Evolutionary conservation across 257 asterid species (phyloP).

Genomic region (Plectranthus barbatus): DNA sequence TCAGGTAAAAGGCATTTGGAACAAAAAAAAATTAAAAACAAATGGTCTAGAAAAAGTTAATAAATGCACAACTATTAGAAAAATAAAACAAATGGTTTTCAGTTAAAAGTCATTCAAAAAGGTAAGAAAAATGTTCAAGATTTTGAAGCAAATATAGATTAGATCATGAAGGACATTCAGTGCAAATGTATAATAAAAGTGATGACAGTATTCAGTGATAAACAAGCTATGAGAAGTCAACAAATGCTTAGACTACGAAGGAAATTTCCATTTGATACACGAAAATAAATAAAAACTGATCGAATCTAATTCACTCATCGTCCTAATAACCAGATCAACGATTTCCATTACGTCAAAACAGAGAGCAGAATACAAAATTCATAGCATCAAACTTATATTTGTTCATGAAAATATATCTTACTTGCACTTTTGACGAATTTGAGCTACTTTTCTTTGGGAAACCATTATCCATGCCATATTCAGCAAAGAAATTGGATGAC

Average conservation of each 20-base stretch:
- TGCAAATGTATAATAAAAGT: neutral
- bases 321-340: neutral
- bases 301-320: neutral
- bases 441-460: constrained; percentile 68
- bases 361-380: neutral
- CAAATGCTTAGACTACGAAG: neutral
- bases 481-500: constrained; percentile 75
- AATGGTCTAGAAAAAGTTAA: too few relatives aligned
- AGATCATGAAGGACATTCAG: neutral
- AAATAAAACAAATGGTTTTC: neutral
- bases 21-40: neutral
- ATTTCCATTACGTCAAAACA: neutral
- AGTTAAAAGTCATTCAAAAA: neutral
- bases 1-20: neutral
- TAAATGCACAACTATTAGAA: too few relatives aligned
- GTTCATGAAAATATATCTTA: constrained; percentile 29
- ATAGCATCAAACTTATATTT: constrained; percentile 2
- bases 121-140: neutral
- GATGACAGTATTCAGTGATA: neutral
- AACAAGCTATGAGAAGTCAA: constrained; percentile 2
- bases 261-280: neutral
- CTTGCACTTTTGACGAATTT: constrained; percentile 63
- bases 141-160: neutral
- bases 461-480: constrained; percentile 86
- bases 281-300: neutral